phyloP scores from a whole-genome alignment of 2,329 filamentous ascomycete species.

The Fusarium tuaranense region DNA sequence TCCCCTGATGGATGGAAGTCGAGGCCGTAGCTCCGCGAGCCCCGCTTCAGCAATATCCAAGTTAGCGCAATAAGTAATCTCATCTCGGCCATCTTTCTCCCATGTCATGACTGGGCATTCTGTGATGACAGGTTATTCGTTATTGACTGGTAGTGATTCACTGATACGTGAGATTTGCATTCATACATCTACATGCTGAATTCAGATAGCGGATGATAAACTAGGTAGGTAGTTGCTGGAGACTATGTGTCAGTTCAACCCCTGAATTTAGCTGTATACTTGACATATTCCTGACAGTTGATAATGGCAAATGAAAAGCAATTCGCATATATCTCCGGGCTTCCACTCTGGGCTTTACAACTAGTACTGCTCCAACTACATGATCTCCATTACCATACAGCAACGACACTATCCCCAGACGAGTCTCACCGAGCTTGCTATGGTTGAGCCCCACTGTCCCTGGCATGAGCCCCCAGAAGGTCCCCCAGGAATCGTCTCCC shows the following conservation, averaged over 20 bases:
- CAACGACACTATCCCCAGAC: slow-evolving; percentile 32
- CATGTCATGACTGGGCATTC: background rate
- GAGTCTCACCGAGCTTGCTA: slow-evolving; percentile 44
- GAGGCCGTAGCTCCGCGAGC: slow-evolving; percentile 25
- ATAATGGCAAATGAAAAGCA: background rate
- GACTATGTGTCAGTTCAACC: background rate
- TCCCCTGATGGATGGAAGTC: slow-evolving; percentile 40
- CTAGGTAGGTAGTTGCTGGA: background rate
- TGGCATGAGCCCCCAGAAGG: slow-evolving; percentile 17
- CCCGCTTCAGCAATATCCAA: slow-evolving; percentile 44
- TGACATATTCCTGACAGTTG: background rate
- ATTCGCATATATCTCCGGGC: background rate
- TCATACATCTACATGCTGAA: background rate
- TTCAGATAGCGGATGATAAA: background rate
- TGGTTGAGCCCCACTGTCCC: slow-evolving; percentile 40
- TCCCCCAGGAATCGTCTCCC: slow-evolving; percentile 9
- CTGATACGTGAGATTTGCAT: background rate
- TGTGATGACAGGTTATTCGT: background rate
- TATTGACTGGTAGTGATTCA: background rate
- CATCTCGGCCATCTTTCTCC: background rate
- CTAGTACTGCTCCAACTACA: background rate
- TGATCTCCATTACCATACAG: background rate
- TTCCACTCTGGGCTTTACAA: background rate
- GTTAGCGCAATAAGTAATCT: slow-evolving; percentile 42
- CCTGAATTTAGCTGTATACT: background rate